Percentiles rank a stretch among this genome's conserved stretches.
These are phyloP conservation scores for Tremella fuciformis DNA, from an alignment of 768 basidiomycete species.

Conservation along the genomic window DNA sequence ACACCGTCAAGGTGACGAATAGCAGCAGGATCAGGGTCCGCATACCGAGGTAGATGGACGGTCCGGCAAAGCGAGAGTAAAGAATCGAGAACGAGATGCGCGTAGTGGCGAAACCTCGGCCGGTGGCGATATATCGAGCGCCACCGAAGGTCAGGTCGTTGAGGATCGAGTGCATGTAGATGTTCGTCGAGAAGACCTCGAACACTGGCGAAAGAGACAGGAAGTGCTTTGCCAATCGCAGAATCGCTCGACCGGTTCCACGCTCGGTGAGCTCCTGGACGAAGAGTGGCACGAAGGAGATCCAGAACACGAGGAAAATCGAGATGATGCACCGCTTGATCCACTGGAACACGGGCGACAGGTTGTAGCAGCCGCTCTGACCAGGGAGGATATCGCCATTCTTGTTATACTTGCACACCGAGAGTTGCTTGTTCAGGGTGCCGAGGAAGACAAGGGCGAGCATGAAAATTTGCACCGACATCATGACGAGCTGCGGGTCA, in stretches of 20 bases:
- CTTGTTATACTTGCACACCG: slow-evolving; percentile 73
- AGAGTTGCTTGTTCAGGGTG: slow-evolving; percentile 76
- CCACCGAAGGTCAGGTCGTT: slow-evolving; percentile 97
- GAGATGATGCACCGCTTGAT: slow-evolving; percentile 94
- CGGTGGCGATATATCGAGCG: slow-evolving; percentile 96
- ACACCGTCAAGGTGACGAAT: slow-evolving; percentile 86
- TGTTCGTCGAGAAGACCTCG: slow-evolving; percentile 97
- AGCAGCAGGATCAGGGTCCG: slow-evolving; percentile 85
- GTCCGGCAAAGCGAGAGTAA: slow-evolving; percentile 97
- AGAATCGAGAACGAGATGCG: slow-evolving; percentile 91
- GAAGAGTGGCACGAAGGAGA: slow-evolving; percentile 90
- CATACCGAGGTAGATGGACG: slow-evolving; percentile 96
- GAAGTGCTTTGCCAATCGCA: slow-evolving; percentile 92
- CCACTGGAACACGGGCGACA: slow-evolving; percentile 90
- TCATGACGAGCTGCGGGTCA: slow-evolving; percentile 66
- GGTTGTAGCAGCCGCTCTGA: slow-evolving; percentile 87
- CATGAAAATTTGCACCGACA: slow-evolving; percentile 94
- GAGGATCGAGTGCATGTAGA: slow-evolving; percentile 94
- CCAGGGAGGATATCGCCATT: slow-evolving; percentile 70
- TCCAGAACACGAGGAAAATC: slow-evolving; percentile 98
- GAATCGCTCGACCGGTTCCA: slow-evolving; percentile 84
- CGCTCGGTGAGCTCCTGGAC: slow-evolving; percentile 95
- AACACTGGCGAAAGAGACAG: slow-evolving; percentile 89
- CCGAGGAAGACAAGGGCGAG: slow-evolving; percentile 93
- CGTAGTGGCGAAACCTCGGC: slow-evolving; percentile 96